These are phyloP conservation scores for Arthrobotrys entomopaga DNA, from an alignment of 2,329 filamentous ascomycete species.

Conservation along the genomic window DNA sequence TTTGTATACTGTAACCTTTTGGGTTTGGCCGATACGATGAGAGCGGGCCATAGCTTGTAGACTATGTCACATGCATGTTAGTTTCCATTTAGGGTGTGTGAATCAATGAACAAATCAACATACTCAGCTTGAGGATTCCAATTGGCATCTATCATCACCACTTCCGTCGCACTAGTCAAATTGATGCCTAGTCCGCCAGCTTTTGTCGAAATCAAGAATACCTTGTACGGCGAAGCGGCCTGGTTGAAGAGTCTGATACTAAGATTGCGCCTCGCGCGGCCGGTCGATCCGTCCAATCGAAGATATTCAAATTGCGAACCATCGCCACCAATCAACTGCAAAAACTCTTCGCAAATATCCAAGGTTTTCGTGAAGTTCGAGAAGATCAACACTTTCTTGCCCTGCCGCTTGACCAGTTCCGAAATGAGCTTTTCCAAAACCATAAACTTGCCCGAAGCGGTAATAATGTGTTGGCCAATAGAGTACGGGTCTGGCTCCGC, in stretches of 20 bases:
- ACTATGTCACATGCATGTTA: constrained; percentile 65
- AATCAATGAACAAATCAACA: constrained; percentile 1
- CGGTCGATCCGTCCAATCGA: constrained; percentile 67
- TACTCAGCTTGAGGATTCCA: constrained; percentile 59
- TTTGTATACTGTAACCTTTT: constrained; percentile 69
- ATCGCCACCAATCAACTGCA: constrained; percentile 64
- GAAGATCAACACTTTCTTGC: constrained; percentile 70
- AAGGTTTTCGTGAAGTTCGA: constrained; percentile 68
- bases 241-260: constrained; percentile 68
- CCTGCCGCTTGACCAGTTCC: constrained; percentile 65
- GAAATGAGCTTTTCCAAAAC: constrained; percentile 67
- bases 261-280: constrained; percentile 66
- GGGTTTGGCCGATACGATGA: constrained; percentile 68
- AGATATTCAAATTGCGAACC: constrained; percentile 64
- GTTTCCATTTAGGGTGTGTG: constrained; percentile 62
- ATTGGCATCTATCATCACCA: constrained; percentile 68
- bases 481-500: constrained; percentile 65
- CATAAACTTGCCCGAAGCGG: constrained; percentile 69
- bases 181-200: constrained; percentile 70
- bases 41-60: constrained; percentile 68
- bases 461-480: constrained; percentile 65
- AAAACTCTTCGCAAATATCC: constrained; percentile 67
- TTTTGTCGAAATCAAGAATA: constrained; percentile 69
- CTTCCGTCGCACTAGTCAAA: constrained; percentile 67
- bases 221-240: constrained; percentile 63